Conservation (phyloP, 129 eudicot species). For the Arctium lappa region DNA sequence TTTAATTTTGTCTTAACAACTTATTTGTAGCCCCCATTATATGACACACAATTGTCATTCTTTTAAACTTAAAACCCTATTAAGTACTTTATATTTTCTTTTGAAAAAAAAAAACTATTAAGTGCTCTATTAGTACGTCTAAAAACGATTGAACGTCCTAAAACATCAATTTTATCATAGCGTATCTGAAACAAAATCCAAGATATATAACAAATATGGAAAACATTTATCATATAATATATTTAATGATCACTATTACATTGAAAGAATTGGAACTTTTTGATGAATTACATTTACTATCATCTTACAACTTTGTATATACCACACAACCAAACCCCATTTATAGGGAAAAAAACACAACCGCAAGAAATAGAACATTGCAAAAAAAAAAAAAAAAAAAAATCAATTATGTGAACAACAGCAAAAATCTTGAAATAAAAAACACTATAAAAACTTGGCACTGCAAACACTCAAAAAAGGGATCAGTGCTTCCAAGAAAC, state of each 20-base stretch:
- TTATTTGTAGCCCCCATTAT: no score
- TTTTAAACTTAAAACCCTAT: background rate
- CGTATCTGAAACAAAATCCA: background rate
- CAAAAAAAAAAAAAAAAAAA: background rate
- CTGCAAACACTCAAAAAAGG: constrained; percentile 48
- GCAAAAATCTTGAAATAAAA: background rate
- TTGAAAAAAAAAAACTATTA: background rate
- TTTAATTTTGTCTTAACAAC: no score
- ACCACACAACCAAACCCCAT: background rate
- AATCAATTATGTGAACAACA: background rate
- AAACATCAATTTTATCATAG: background rate
- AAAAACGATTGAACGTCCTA: background rate
- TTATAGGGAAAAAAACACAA: background rate
- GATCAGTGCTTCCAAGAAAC: constrained; percentile 41
- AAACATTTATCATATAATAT: no score
- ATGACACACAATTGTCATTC: background rate
- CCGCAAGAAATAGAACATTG: background rate
- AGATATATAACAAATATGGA: background rate
- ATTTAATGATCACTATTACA: background rate
- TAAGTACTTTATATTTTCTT: background rate
- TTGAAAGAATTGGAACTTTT: background rate
- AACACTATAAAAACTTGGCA: constrained; percentile 26
- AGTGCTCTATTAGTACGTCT: background rate
- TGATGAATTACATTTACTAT: background rate
- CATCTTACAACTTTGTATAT: background rate